phyloP scores from a whole-genome alignment of 2,329 filamentous ascomycete genomes.

The Cladosporium austrohemisphaericum region DNA sequence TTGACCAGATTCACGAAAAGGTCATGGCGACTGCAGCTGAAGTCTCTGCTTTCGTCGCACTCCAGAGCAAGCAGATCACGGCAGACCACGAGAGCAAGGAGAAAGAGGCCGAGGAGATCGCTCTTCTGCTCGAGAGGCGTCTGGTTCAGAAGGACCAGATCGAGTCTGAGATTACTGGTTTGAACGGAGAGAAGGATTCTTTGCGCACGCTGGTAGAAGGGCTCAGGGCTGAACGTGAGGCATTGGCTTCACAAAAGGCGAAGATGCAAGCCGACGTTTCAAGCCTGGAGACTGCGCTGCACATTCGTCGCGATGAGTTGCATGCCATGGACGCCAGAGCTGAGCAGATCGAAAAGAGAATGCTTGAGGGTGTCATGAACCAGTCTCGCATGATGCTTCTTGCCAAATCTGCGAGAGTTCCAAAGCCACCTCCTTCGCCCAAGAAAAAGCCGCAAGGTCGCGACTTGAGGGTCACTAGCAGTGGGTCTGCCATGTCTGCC shows the following conservation, averaged over 20 bases:
- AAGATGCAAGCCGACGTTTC: slow-evolving; percentile 81
- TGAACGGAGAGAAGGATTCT: slow-evolving; percentile 46
- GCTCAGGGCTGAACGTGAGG: slow-evolving; percentile 68
- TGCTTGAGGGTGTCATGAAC: slow-evolving; percentile 92
- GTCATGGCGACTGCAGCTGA: slow-evolving; percentile 80
- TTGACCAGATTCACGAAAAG: slow-evolving; percentile 85
- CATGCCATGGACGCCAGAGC: slow-evolving; percentile 86
- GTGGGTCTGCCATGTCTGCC: slow-evolving; percentile 39
- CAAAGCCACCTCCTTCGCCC: slow-evolving; percentile 36
- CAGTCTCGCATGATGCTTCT: slow-evolving; percentile 89
- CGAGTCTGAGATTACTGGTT: slow-evolving; percentile 43
- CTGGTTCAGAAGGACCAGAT: slow-evolving; percentile 61
- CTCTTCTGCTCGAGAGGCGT: slow-evolving; percentile 74
- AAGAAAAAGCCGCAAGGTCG: slow-evolving; percentile 39
- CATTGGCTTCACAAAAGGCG: slow-evolving; percentile 71
- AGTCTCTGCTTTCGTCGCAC: slow-evolving; percentile 75
- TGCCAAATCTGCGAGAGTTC: slow-evolving; percentile 48
- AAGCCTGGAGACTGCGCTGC: slow-evolving; percentile 83
- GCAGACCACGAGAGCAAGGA: slow-evolving; percentile 77
- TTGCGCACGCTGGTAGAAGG: slow-evolving; percentile 52
- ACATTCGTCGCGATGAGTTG: slow-evolving; percentile 85
- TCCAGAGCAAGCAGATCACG: slow-evolving; percentile 69
- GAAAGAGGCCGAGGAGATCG: slow-evolving; percentile 74
- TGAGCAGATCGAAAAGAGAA: slow-evolving; percentile 83
- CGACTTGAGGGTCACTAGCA: slow-evolving; percentile 39